Base-by-base conservation (phyloP, 208 protist genomes). In the Leishmania martiniquensis region DNA sequence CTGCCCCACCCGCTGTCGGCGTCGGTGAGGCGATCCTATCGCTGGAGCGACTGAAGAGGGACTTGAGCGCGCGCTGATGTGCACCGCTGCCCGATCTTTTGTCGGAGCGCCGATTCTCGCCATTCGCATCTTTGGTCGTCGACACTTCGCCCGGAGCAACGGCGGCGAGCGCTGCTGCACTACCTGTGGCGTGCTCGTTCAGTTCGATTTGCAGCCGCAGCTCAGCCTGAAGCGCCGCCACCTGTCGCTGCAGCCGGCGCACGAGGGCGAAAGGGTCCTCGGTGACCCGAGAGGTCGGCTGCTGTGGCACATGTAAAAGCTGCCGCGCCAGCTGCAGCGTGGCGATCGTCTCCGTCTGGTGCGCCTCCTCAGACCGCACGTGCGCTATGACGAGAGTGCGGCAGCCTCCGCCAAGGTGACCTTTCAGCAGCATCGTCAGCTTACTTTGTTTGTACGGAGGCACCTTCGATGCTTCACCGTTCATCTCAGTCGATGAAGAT, bases 401-500 rank as follows among this genome's bases (percentile, higher is more conserved):
- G 57, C 92, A 89, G 51, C 80, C 83, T 0, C 95, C 94, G 59
- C 93, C 94, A 2, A 97, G 76, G 54, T 80, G 87, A 37, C 90
- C 90, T 76, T 97, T 98, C n/a, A 99, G 84, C n/a, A 98, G 71
- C 67, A 82, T 91, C n/a, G 98, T 98, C 37, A 98, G 88, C 76
- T 96, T 98, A 71, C 90, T 93, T 49, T 95, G 87, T 20, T 94
- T 91, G 76, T 95, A 98, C 1, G 91, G 69, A 1, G 73, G 47
- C 6, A 32, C 15, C 39, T 2, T 51, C 1, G 29, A 13, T 9
- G 17, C 17, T 34, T 54, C 37, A 4, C 15, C 62, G 57, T 34
- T 42, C 13, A 34, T 51, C 37, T 7, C 1, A 4, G 3, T 37
- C 57, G 73, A 42, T 59, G 59, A 55, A n/a, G 71, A 76, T 25